phyloP scores from a whole-genome alignment of 2,329 filamentous ascomycete species.

The Tolypocladium ovalisporum region DNA sequence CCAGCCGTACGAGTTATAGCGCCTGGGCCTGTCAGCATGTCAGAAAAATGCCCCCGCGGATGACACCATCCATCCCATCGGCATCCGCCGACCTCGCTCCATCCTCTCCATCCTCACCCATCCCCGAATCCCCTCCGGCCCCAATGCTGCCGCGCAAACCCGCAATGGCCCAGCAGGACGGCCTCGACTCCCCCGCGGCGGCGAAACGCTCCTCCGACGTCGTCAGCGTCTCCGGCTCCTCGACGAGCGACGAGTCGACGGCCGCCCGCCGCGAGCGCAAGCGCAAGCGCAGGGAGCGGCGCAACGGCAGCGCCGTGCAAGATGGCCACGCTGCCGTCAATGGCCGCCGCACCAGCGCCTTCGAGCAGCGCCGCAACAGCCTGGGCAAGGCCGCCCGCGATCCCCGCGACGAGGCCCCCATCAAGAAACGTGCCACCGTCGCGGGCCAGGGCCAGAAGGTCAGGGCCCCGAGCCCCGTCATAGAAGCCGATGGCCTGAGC shows the following conservation, averaged over 20 bases:
- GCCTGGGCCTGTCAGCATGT: not conserved
- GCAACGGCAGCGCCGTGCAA: slow-evolving; percentile 9
- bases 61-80: not conserved
- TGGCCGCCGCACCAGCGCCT: slow-evolving; percentile 14
- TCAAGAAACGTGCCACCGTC: slow-evolving; percentile 22
- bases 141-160: not conserved
- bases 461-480: slow-evolving; percentile 39
- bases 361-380: slow-evolving; percentile 37
- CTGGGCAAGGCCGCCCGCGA: slow-evolving; percentile 52
- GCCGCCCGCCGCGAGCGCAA: slow-evolving; percentile 12
- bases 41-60: not conserved
- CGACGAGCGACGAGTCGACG: slow-evolving; percentile 16
- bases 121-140: not conserved
- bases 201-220: slow-evolving; percentile 18
- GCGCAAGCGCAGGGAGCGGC: slow-evolving; percentile 9
- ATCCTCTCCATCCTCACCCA: not conserved
- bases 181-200: slow-evolving; percentile 10
- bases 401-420: slow-evolving; percentile 40
- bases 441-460: slow-evolving; percentile 6
- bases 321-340: not conserved
- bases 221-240: slow-evolving; percentile 16
- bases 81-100: not conserved
- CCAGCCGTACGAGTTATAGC: not conserved
- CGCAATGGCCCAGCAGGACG: slow-evolving; percentile 18
- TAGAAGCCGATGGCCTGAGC: slow-evolving; percentile 52